Evolutionary conservation across 129 eudicot genomes (phyloP), one percentile per base, ranked within the genome.

Genomic region (Tagetes erecta): DNA sequence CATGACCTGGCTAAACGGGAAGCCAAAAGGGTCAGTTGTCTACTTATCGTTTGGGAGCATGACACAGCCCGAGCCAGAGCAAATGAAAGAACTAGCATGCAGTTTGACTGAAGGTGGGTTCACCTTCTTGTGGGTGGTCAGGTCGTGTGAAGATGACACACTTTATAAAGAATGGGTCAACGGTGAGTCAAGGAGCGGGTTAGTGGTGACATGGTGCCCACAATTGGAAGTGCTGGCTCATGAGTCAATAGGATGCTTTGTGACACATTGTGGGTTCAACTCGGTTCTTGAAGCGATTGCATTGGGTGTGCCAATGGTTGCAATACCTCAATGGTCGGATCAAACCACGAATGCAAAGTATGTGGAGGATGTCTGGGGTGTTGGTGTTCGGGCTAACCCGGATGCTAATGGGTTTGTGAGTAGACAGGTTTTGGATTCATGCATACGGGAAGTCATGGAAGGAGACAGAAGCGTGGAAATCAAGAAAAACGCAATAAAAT

Each of bases 201-300:
- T 82, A 64, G 65, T 82, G 3, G 82, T 82, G 63, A 20, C 71
- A 49, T 82, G 85, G 85, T 71, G 80, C 75, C 80, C 82, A 1
- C 85, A 82, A 40, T 47, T 81, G 52, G 72, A 77, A 74, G 85
- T 82, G n/a, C 70, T 82, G 46, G 74, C 79, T 4, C 85, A 82
- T 35, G 76, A 67, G 55, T 77, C 85, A 1, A 59, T 77, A 31
- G 85, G 85, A 4, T 82, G 85, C 50, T 82, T 82, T 67, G 82
- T 82, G 14, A 82, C 85, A 11, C 85, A 82, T 42, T 72, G 82
- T 12, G 85, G 85, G 80, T 74, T 72, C 36, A 82, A 77, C 64
- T 82, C 85, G 3, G 51, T 68, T 57, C 75, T 77, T 71, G 85
- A 82, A 59, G 71, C 85, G 3, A 42, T 82, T 68, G 35, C 79